Conservation (phyloP, 768 basidiomycete species). For the Naganishia onofrii region DNA sequence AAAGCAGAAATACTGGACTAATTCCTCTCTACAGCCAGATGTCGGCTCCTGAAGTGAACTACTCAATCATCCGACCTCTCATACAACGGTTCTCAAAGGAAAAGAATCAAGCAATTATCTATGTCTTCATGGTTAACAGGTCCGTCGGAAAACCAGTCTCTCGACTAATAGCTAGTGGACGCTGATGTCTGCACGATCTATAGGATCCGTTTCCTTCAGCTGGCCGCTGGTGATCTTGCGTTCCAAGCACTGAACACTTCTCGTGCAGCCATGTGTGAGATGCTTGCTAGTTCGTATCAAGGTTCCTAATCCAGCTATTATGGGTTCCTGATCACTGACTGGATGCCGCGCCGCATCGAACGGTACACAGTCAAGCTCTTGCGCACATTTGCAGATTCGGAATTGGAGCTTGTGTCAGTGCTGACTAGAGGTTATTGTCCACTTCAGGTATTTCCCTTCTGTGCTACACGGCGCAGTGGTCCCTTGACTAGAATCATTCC, state of each 20-base stretch:
- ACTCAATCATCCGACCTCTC: slow-evolving; percentile 47
- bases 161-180: neutral
- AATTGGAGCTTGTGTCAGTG: slow-evolving; percentile 74
- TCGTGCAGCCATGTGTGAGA: slow-evolving; percentile 77
- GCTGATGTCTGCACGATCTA: neutral
- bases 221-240: slow-evolving; percentile 69
- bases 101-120: slow-evolving; percentile 39
- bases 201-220: slow-evolving; percentile 65
- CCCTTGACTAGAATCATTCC: neutral
- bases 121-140: slow-evolving; percentile 51
- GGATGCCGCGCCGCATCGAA: neutral
- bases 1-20: no score
- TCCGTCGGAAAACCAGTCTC: slow-evolving; percentile 24
- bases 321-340: neutral
- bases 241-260: slow-evolving; percentile 67
- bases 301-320: neutral
- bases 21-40: slow-evolving; percentile 34
- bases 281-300: slow-evolving; percentile 61
- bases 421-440: slow-evolving; percentile 82
- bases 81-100: slow-evolving; percentile 37
- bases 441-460: slow-evolving; percentile 66
- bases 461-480: neutral
- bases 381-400: slow-evolving; percentile 64
- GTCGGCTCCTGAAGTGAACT: slow-evolving; percentile 48
- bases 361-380: slow-evolving; percentile 66